Evolutionary conservation across 2,329 filamentous ascomycete genomes (phyloP).

Genomic region (Monosporascus ibericus): DNA sequence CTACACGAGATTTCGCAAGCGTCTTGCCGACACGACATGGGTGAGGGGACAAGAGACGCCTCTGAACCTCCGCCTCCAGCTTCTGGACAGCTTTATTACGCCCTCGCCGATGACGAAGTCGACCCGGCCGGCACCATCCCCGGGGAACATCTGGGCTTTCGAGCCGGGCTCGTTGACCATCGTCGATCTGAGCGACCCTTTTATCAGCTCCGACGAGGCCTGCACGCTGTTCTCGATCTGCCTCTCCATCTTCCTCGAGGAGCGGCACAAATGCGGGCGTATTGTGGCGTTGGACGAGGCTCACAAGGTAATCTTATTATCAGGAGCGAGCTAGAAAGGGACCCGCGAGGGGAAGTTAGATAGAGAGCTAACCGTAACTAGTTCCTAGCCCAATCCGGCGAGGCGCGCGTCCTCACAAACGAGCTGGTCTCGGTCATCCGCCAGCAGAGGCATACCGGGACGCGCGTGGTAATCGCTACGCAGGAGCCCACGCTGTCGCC

Average conservation of each 20-base stretch:
- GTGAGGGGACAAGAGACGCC: conserved; percentile 30
- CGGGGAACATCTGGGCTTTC: conserved; percentile 17
- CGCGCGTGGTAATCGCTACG: conserved; percentile 16
- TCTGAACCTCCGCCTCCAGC: conserved; percentile 39
- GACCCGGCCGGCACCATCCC: conserved; percentile 4
- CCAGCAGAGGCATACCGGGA: conserved; percentile 14
- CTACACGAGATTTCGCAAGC: conserved; percentile 33
- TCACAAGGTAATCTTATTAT: conserved; percentile 40
- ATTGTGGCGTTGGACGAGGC: conserved; percentile 53
- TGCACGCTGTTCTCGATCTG: conserved; percentile 53
- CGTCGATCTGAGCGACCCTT: conserved; percentile 50
- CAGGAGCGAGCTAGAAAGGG: neutral
- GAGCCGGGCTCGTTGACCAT: conserved; percentile 45
- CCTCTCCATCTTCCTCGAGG: conserved; percentile 42
- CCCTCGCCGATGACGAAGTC: conserved; percentile 6
- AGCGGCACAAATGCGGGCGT: conserved; percentile 32
- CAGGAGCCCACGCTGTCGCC: conserved; percentile 19
- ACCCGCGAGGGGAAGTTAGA: neutral
- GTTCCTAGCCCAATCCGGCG: conserved; percentile 11
- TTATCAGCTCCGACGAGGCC: conserved; percentile 44
- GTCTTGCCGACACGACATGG: conserved; percentile 26
- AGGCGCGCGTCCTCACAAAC: conserved; percentile 9
- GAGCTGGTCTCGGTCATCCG: conserved; percentile 15
- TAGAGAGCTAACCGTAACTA: conserved; percentile 2
- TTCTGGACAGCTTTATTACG: conserved; percentile 47